phyloP scores from a whole-genome alignment of 768 basidiomycete genomes.

The Lactifluus rugatus region DNA sequence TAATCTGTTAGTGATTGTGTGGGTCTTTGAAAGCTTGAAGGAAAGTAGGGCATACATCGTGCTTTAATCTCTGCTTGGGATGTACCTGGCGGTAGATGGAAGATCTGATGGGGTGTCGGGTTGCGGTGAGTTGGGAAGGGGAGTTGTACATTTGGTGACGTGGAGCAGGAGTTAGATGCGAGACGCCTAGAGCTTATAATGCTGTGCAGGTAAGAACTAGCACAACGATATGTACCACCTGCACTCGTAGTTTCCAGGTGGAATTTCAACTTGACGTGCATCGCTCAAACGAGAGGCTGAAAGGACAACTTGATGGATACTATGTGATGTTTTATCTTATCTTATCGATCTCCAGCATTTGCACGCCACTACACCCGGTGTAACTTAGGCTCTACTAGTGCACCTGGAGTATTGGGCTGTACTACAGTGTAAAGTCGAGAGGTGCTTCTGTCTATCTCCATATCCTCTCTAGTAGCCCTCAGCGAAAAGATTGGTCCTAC shows the following conservation, averaged over 20 bases:
- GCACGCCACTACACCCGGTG: no score
- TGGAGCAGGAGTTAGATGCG: constrained; percentile 16
- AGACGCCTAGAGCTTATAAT: background rate
- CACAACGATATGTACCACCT: background rate
- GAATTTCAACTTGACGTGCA: background rate
- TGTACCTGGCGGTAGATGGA: constrained; percentile 49
- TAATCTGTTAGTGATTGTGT: constrained; percentile 39
- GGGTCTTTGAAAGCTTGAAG: no score
- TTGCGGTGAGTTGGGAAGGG: constrained; percentile 45
- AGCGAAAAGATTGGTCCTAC: no score
- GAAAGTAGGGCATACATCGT: constrained; percentile 42
- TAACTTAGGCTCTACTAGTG: no score
- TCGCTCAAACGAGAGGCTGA: background rate
- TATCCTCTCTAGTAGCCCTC: no score
- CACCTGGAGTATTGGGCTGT: no score
- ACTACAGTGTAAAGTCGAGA: no score
- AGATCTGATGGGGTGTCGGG: constrained; percentile 65
- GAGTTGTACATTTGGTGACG: constrained; percentile 25
- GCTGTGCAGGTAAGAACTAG: background rate
- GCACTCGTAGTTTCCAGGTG: background rate
- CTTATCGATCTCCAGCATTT: background rate
- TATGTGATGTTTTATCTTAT: background rate
- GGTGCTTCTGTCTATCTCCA: no score
- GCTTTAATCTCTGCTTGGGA: constrained; percentile 54
- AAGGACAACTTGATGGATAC: no score